phyloP scores from a whole-genome alignment of 2,329 filamentous ascomycete species.

The Epichloe brachyelytri region DNA sequence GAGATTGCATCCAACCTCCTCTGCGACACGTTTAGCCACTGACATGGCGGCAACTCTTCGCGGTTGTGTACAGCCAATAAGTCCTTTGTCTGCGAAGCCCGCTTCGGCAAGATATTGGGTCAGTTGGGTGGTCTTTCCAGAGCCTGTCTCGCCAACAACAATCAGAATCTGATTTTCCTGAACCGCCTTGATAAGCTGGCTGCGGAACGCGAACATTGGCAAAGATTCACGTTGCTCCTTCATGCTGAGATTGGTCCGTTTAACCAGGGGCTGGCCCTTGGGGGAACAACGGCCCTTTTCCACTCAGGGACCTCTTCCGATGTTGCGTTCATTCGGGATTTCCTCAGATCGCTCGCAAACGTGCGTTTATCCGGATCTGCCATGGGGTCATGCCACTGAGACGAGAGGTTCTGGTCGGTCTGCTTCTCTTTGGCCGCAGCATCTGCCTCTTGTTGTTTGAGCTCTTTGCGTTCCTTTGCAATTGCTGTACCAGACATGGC shows the following conservation, averaged over 20 bases:
- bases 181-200: constrained; percentile 77
- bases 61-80: constrained; percentile 94
- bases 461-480: constrained; percentile 78
- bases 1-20: constrained; percentile 85
- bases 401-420: constrained; percentile 67
- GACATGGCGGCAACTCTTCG: constrained; percentile 96
- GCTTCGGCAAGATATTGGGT: constrained; percentile 92
- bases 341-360: constrained; percentile 78
- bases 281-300: constrained; percentile 67
- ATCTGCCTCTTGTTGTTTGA: constrained; percentile 78
- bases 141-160: constrained; percentile 93
- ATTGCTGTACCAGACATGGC: constrained; percentile 86
- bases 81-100: constrained; percentile 73
- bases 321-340: constrained; percentile 46
- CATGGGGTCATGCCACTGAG: constrained; percentile 98
- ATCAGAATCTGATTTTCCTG: constrained; percentile 82
- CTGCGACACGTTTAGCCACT: constrained; percentile 89
- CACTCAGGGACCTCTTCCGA: constrained; percentile 74
- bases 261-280: constrained; percentile 71
- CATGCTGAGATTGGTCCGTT: constrained; percentile 80
- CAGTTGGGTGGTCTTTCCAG: constrained; percentile 91
- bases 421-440: constrained; percentile 56
- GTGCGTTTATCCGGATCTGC: constrained; percentile 69
- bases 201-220: constrained; percentile 80
- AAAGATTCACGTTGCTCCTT: constrained; percentile 86